Evolutionary conservation across 352 stramenopile species (phyloP).

Genomic region (Phytopythium sindhum): DNA sequence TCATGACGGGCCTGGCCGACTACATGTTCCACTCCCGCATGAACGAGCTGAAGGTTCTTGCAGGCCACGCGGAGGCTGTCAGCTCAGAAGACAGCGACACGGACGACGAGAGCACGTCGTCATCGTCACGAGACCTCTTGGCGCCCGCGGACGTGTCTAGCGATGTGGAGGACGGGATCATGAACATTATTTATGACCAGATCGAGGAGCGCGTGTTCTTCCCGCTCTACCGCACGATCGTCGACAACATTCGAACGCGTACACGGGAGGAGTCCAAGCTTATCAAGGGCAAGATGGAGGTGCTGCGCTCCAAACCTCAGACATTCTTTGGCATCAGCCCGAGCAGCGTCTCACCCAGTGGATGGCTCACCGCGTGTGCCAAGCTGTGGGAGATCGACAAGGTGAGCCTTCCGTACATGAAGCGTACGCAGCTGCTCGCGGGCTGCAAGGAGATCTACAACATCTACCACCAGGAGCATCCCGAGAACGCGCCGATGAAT

Average conservation of each 20-base stretch:
- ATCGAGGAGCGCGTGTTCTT: constrained; percentile 86
- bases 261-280: constrained; percentile 68
- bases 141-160: constrained; percentile 19
- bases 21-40: constrained; percentile 83
- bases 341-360: constrained; percentile 50
- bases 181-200: constrained; percentile 75
- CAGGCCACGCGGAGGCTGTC: constrained; percentile 31
- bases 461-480: constrained; percentile 69
- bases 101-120: constrained; percentile 16
- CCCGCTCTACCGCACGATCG: constrained; percentile 65
- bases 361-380: constrained; percentile 53
- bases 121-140: background rate
- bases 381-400: constrained; percentile 79
- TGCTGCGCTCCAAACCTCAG: constrained; percentile 73
- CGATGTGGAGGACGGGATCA: constrained; percentile 62
- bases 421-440: constrained; percentile 65
- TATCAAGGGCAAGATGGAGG: constrained; percentile 77
- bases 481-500: constrained; percentile 71
- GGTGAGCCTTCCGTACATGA: constrained; percentile 79
- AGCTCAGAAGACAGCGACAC: constrained; percentile 30
- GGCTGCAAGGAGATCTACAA: constrained; percentile 85
- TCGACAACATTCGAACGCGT: constrained; percentile 57
- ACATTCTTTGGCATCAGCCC: constrained; percentile 82
- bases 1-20: constrained; percentile 74
- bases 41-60: constrained; percentile 65